Conservation (phyloP, 2,329 filamentous ascomycete species). For the Venturia pyrina region DNA sequence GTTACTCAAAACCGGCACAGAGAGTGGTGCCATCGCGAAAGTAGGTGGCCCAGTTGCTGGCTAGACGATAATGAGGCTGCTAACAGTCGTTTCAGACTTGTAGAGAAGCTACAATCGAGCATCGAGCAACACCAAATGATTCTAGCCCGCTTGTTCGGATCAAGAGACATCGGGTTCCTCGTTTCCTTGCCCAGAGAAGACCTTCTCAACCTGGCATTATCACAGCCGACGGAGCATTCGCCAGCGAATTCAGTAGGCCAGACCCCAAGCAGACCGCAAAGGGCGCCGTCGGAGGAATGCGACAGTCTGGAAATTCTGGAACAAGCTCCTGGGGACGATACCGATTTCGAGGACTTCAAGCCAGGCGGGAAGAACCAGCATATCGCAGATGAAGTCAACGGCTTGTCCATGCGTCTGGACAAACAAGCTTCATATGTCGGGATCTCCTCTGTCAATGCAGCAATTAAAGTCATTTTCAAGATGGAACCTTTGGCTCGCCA, state of each 20-base stretch:
- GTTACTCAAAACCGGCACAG: constrained; percentile 72
- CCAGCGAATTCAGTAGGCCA: not conserved
- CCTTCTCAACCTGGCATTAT: constrained; percentile 34
- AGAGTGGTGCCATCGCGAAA: constrained; percentile 69
- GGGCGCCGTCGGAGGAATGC: constrained; percentile 35
- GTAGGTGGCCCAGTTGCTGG: constrained; percentile 34
- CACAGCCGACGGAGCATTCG: constrained; percentile 26
- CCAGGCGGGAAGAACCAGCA: constrained; percentile 33
- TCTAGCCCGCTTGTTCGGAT: constrained; percentile 33
- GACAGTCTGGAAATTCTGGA: constrained; percentile 53
- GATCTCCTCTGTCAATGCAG: constrained; percentile 65
- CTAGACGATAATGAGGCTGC: constrained; percentile 25
- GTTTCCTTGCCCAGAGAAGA: constrained; percentile 32
- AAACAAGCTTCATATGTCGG: constrained; percentile 58
- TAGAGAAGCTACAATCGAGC: constrained; percentile 43
- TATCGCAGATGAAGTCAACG: constrained; percentile 62
- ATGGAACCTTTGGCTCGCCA: constrained; percentile 41
- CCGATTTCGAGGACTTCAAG: constrained; percentile 49
- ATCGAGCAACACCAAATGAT: constrained; percentile 37
- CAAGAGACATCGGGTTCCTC: constrained; percentile 31
- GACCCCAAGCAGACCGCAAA: constrained; percentile 6
- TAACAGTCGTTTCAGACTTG: constrained; percentile 41
- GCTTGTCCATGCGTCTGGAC: constrained; percentile 51
- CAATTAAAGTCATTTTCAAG: constrained; percentile 57
- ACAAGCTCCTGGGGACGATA: constrained; percentile 55